These are phyloP conservation scores for Tetrahymena malaccensis DNA, from an alignment of 73 alveolate species.

Conservation along the genomic window DNA sequence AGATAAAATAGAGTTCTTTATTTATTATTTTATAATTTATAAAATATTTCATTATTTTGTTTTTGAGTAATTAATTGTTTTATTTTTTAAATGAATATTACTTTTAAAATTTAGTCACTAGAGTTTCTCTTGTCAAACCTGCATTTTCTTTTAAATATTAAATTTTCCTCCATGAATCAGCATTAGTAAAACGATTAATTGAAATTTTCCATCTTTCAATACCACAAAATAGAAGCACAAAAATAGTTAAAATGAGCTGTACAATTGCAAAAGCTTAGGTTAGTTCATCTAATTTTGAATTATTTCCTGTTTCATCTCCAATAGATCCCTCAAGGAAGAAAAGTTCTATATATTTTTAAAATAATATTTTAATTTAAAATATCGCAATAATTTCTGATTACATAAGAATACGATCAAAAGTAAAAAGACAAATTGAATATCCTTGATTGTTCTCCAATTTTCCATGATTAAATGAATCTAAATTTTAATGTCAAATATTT, in stretches of 20 bases:
- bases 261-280: constrained; percentile 2
- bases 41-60: too few species aligned
- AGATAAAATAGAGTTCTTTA: background rate
- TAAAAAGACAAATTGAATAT: constrained; percentile 6
- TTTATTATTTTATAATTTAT: too few species aligned
- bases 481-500: background rate
- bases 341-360: background rate
- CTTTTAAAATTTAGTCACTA: background rate
- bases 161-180: background rate
- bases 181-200: constrained; percentile 4
- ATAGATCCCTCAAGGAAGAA: background rate
- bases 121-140: constrained; percentile 13
- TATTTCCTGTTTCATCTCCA: background rate
- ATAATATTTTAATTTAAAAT: background rate
- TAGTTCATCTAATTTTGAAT: background rate
- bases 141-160: constrained; percentile 25
- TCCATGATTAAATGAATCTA: background rate
- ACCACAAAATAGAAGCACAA: constrained; percentile 32
- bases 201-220: constrained; percentile 40
- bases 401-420: constrained; percentile 11
- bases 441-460: constrained; percentile 33
- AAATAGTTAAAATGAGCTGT: background rate
- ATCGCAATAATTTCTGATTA: background rate
- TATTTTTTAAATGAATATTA: background rate
- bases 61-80: too few species aligned